These are phyloP conservation scores for Leptodermis oblonga DNA, from an alignment of 257 asterid species.

Conservation along the genomic window DNA sequence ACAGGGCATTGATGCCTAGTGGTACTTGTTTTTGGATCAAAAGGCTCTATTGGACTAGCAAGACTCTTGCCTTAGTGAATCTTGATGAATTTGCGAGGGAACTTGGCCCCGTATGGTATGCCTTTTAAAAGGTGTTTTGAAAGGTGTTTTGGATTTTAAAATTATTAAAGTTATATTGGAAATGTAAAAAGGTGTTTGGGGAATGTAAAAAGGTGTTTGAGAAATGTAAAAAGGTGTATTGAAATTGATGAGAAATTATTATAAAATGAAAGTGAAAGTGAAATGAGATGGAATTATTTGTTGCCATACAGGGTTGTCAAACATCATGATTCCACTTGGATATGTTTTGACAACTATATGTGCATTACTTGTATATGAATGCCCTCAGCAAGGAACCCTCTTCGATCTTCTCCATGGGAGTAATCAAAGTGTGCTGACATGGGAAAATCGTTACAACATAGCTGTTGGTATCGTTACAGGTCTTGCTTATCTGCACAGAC, in stretches of 20 bases:
- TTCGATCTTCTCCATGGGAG: slow-evolving; percentile 50
- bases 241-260: too few species aligned
- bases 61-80: slow-evolving; percentile 64
- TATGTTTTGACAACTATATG: slow-evolving; percentile 53
- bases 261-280: too few species aligned
- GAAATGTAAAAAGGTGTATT: too few species aligned
- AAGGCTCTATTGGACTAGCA: slow-evolving; percentile 80
- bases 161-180: too few species aligned
- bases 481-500: slow-evolving; percentile 58
- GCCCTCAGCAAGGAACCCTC: slow-evolving; percentile 56
- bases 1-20: slow-evolving; percentile 75
- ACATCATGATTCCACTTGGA: slow-evolving; percentile 23
- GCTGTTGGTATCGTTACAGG: slow-evolving; percentile 79
- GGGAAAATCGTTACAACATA: slow-evolving; percentile 84
- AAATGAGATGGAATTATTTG: too few species aligned
- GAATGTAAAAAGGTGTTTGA: too few species aligned
- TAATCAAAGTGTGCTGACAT: slow-evolving; percentile 35
- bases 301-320: too few species aligned
- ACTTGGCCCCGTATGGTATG: too few species aligned
- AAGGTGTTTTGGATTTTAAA: too few species aligned
- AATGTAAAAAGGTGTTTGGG: too few species aligned
- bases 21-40: slow-evolving; percentile 53
- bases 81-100: slow-evolving; percentile 64
- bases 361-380: slow-evolving; percentile 67
- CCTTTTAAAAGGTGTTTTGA: too few species aligned